Conservation (phyloP, 2,329 filamentous ascomycete genomes). For the Didymella arachidicola region DNA sequence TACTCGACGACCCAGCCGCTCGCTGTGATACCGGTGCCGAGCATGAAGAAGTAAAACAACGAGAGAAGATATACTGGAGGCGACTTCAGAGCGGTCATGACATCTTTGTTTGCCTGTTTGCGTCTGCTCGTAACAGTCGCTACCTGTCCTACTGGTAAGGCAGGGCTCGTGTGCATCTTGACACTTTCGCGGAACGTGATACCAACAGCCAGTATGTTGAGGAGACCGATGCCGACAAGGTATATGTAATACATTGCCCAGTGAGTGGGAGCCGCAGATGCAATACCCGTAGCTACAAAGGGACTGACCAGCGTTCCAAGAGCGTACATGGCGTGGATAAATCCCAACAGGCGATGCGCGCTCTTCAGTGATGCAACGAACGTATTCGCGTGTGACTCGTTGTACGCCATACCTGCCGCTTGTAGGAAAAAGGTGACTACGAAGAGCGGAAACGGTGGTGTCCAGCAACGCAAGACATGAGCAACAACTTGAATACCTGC, state of each 20-base stretch:
- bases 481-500: slow-evolving; percentile 63
- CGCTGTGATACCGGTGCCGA: slow-evolving; percentile 4
- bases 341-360: slow-evolving; percentile 68
- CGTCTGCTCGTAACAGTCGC: not conserved
- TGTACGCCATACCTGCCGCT: slow-evolving; percentile 67
- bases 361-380: slow-evolving; percentile 63
- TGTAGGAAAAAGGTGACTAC: slow-evolving; percentile 66
- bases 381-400: slow-evolving; percentile 70
- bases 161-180: not conserved
- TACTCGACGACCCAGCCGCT: slow-evolving; percentile 72
- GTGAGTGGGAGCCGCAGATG: slow-evolving; percentile 52
- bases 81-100: slow-evolving; percentile 50
- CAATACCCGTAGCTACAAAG: slow-evolving; percentile 53
- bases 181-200: slow-evolving; percentile 1
- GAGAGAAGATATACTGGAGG: slow-evolving; percentile 66
- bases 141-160: not conserved
- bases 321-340: slow-evolving; percentile 70
- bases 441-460: slow-evolving; percentile 65
- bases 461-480: slow-evolving; percentile 64
- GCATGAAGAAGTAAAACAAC: slow-evolving; percentile 61
- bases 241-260: slow-evolving; percentile 59
- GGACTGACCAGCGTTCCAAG: slow-evolving; percentile 65
- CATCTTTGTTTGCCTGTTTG: slow-evolving; percentile 2
- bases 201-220: slow-evolving; percentile 4
- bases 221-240: slow-evolving; percentile 5